A percentile compares a stretch with the other conserved stretches of the same genome.
These are phyloP conservation scores for Pharus latifolius DNA, from an alignment of 176 grass and related monocot genomes.

Conservation along the genomic window DNA sequence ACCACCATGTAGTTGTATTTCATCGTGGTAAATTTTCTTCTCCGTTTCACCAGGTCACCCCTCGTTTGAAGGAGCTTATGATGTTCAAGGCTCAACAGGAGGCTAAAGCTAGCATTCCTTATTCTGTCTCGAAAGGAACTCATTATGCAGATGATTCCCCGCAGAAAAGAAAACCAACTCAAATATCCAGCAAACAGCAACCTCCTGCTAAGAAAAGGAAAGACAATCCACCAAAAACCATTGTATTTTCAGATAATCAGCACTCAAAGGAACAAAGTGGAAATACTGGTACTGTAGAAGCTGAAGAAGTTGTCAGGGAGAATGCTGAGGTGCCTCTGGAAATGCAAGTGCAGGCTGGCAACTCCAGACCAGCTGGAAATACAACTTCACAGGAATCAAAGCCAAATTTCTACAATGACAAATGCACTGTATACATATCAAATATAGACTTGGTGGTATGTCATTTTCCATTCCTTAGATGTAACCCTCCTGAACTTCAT, in stretches of 20 bases:
- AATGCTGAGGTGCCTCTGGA: slow-evolving; percentile 6
- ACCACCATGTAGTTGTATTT: neutral
- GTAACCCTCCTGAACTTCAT: slow-evolving; percentile 5
- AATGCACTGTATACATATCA: slow-evolving; percentile 80
- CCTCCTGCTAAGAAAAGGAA: slow-evolving; percentile 75
- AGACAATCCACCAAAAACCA: slow-evolving; percentile 36
- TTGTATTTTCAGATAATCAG: slow-evolving; percentile 15
- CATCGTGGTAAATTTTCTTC: neutral
- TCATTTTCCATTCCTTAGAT: slow-evolving; percentile 16
- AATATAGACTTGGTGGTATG: slow-evolving; percentile 49
- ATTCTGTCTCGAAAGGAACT: slow-evolving; percentile 28
- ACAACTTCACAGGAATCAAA: slow-evolving; percentile 38
- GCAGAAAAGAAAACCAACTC: slow-evolving; percentile 69
- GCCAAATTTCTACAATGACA: slow-evolving; percentile 45
- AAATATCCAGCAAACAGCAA: slow-evolving; percentile 46
- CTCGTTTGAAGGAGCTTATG: slow-evolving; percentile 78
- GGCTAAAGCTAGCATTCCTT: slow-evolving; percentile 31
- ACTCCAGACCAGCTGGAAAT: slow-evolving; percentile 18
- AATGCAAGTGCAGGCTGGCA: neutral
- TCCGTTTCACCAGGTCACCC: slow-evolving; percentile 46
- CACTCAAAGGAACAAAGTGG: slow-evolving; percentile 19
- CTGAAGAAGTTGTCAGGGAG: slow-evolving; percentile 14
- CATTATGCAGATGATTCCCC: slow-evolving; percentile 36
- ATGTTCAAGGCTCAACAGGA: slow-evolving; percentile 73
- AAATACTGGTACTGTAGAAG: slow-evolving; percentile 17